These are phyloP conservation scores for Floccularia luteovirens DNA, from an alignment of 768 basidiomycete species.

Conservation along the genomic window DNA sequence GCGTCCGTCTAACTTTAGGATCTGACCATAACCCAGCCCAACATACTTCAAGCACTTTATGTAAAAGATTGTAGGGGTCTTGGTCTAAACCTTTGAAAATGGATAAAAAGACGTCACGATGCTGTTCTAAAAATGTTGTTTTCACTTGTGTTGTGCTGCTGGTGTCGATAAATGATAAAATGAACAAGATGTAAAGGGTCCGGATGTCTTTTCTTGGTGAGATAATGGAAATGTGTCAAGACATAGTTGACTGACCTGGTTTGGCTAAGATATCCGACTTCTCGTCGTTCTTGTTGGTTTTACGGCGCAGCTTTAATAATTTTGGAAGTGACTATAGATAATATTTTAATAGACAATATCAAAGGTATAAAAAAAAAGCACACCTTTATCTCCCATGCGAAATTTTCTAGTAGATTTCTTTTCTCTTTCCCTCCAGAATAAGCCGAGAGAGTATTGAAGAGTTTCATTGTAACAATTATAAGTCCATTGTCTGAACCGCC, in stretches of 20 bases:
- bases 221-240: background rate
- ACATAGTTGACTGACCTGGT: conserved; percentile 40
- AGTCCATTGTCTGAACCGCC: conserved; percentile 57
- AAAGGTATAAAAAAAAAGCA: conserved; percentile 2
- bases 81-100: conserved; percentile 69
- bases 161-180: conserved; percentile 62
- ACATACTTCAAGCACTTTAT: conserved; percentile 61
- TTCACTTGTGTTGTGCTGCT: conserved; percentile 46
- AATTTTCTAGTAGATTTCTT: conserved; percentile 54
- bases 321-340: conserved; percentile 50
- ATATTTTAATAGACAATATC: conserved; percentile 4
- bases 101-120: conserved; percentile 51
- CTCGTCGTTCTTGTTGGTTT: conserved; percentile 29
- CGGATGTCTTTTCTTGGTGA: conserved; percentile 54
- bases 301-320: conserved; percentile 65
- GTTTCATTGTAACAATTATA: conserved; percentile 55
- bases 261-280: conserved; percentile 33
- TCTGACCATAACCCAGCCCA: conserved; percentile 80
- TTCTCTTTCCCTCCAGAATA: conserved; percentile 65
- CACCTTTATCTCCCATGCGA: conserved; percentile 79
- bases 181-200: conserved; percentile 63
- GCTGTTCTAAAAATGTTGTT: conserved; percentile 61
- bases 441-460: conserved; percentile 51
- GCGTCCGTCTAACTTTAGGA: conserved; percentile 57
- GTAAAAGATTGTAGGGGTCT: conserved; percentile 55